Evolutionary conservation across 305 asterid genomes (phyloP).

Genomic region (Fraxinus nigra): DNA sequence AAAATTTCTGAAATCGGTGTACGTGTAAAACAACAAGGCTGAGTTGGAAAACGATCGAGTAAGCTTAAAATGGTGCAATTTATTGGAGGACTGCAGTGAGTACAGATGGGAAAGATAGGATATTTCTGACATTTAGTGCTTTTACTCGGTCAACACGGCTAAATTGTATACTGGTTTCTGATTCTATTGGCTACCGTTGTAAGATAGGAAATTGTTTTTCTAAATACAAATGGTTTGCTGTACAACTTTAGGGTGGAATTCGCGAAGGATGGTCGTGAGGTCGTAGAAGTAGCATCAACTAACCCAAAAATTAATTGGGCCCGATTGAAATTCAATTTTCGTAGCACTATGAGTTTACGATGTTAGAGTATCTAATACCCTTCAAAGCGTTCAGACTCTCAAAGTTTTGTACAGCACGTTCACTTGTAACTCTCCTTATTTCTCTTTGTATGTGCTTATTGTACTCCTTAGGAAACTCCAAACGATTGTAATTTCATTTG

Average conservation of each 20-base stretch:
- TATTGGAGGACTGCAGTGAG: slow-evolving; percentile 5
- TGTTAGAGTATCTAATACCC: neutral
- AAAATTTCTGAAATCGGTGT: neutral
- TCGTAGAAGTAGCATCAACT: neutral
- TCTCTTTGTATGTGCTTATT: neutral
- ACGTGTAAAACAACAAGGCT: slow-evolving; percentile 15
- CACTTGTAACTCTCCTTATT: neutral
- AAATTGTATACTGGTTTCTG: neutral
- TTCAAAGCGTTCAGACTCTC: neutral
- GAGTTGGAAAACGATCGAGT: slow-evolving; percentile 19
- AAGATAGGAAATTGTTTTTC: neutral
- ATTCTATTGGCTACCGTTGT: neutral
- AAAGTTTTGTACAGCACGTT: too few species aligned
- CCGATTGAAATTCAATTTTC: neutral
- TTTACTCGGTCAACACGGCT: slow-evolving; percentile 18
- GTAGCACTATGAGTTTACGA: neutral
- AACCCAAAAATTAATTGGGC: neutral
- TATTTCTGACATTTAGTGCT: slow-evolving; percentile 22
- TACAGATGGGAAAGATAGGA: slow-evolving; percentile 29
- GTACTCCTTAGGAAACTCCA: neutral
- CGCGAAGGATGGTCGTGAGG: neutral
- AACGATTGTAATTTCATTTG: neutral
- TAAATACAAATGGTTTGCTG: neutral
- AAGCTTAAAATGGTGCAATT: slow-evolving; percentile 8
- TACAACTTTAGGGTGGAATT: neutral